A percentile compares a stretch with the other conserved stretches of the same genome.
These are phyloP conservation scores for Asparagopsis taxiformis DNA, from an alignment of 31 red algal species.

Conservation along the genomic window DNA sequence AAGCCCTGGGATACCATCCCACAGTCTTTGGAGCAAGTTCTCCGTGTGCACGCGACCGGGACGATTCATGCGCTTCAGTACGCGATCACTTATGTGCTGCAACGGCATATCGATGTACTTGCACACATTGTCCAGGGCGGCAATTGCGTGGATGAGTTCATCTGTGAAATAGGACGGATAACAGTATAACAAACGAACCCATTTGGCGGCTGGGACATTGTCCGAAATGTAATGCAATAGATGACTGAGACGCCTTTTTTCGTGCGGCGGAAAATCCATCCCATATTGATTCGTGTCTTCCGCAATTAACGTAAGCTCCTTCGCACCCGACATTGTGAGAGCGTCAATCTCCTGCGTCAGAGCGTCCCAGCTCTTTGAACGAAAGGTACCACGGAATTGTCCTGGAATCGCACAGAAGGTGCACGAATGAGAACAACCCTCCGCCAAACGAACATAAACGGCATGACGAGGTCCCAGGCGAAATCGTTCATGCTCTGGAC, in stretches of 20 bases:
- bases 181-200: slow-evolving; percentile 89
- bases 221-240: slow-evolving; percentile 67
- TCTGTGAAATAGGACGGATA: slow-evolving; percentile 93
- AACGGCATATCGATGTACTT: slow-evolving; percentile 98
- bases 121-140: slow-evolving; percentile 64
- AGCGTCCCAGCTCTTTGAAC: slow-evolving; percentile 69
- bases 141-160: slow-evolving; percentile 85
- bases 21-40: slow-evolving; percentile 48
- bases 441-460: slow-evolving; percentile 82
- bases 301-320: slow-evolving; percentile 89
- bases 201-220: slow-evolving; percentile 37
- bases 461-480: slow-evolving; percentile 78
- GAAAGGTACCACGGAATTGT: slow-evolving; percentile 75
- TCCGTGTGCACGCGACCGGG: slow-evolving; percentile 46
- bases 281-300: slow-evolving; percentile 97
- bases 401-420: slow-evolving; percentile 95
- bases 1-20: slow-evolving; percentile 69
- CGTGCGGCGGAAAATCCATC: slow-evolving; percentile 77
- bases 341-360: slow-evolving; percentile 72
- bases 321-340: slow-evolving; percentile 50
- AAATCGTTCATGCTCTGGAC: slow-evolving; percentile 69
- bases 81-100: slow-evolving; percentile 80
- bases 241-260: slow-evolving; percentile 63
- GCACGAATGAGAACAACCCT: slow-evolving; percentile 91
- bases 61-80: slow-evolving; percentile 85